Evolutionary conservation across 345 rosid species (phyloP), one percentile per base, ranked within the genome.

Genomic region (Ceriops tagal): DNA sequence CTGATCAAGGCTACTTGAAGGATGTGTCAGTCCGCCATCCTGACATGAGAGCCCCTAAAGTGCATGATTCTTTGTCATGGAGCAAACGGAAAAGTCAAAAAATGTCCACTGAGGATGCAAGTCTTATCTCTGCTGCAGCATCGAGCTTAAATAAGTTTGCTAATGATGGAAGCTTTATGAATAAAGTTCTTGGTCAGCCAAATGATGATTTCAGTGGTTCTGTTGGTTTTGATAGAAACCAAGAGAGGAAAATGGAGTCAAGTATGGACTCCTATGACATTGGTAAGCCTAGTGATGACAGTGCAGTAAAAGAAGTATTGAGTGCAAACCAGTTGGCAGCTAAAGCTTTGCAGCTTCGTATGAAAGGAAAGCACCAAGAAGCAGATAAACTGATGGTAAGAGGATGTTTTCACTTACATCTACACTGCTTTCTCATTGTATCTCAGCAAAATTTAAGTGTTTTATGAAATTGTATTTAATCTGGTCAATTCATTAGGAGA

Each of bases 341-440:
- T 61, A 95, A 88, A 82, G 97, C 96, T 20, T 64, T 88, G 80
- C 99, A 87, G 80, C 89, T 91, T 58, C 93, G 89, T 20, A 68
- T 91, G 87, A 88, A 91, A 78, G 99, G 97, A 74, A 93, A 92
- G 77, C 92, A 59, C 49, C 90, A 86, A 49, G 96, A 95, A 83
- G 96, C 99, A 55, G 84, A 95, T 61, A 83, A 86, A 75, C 81
- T 91, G 49, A 76, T 84, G 93, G 98, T 93, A 78, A 64, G 83
- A 43, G 30, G 63, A 59, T 39, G 22, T 43, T 64, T 34, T 18
- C 10, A 27, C 59, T 43, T 68, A 10, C 31, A 34, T 34, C 10
- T 63, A 1, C 27, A 47, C 18, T 35, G 27, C 55, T 52, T 27
- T 62, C 20, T 34, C 71, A 6, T 27, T 43, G 49, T 43, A 43